phyloP scores from a whole-genome alignment of 129 eudicot genomes.

The Flaveria brownii region DNA sequence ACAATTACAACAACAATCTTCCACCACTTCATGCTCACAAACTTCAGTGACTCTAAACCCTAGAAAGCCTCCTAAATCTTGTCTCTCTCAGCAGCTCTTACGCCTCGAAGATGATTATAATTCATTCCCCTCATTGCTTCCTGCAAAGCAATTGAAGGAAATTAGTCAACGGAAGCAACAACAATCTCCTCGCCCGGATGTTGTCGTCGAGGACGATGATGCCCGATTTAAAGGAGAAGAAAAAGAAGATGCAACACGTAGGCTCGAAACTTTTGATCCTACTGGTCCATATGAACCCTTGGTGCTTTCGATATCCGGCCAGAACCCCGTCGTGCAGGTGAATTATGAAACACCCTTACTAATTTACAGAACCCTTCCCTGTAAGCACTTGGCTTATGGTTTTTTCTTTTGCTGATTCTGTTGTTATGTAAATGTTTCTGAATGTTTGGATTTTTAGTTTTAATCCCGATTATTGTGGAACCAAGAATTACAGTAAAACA shows the following conservation, averaged over 20 bases:
- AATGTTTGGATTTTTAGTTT: neutral
- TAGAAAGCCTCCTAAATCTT: constrained; percentile 79
- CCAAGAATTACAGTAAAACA: too few species aligned
- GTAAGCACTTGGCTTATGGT: neutral
- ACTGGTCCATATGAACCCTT: constrained; percentile 82
- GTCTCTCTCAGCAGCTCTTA: constrained; percentile 65
- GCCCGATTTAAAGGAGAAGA: constrained; percentile 26
- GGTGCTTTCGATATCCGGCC: constrained; percentile 51
- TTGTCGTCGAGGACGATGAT: constrained; percentile 12
- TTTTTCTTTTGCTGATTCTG: neutral
- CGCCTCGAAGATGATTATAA: constrained; percentile 47
- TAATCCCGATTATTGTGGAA: too few species aligned
- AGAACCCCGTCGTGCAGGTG: constrained; percentile 66
- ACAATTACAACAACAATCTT: constrained; percentile 24
- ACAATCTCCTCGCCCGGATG: constrained; percentile 10
- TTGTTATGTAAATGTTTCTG: neutral
- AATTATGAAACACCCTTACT: neutral
- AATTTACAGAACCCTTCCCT: too few species aligned
- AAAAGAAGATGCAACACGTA: constrained; percentile 34
- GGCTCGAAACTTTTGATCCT: constrained; percentile 44
- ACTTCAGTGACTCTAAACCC: constrained; percentile 25
- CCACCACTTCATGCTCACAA: constrained; percentile 24
- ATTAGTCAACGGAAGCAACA: neutral
- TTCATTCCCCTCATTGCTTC: constrained; percentile 12
- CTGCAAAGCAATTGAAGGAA: constrained; percentile 23